Evolutionary conservation across 139 green algal genomes (phyloP).

Genomic region (Chlorella sp.): DNA sequence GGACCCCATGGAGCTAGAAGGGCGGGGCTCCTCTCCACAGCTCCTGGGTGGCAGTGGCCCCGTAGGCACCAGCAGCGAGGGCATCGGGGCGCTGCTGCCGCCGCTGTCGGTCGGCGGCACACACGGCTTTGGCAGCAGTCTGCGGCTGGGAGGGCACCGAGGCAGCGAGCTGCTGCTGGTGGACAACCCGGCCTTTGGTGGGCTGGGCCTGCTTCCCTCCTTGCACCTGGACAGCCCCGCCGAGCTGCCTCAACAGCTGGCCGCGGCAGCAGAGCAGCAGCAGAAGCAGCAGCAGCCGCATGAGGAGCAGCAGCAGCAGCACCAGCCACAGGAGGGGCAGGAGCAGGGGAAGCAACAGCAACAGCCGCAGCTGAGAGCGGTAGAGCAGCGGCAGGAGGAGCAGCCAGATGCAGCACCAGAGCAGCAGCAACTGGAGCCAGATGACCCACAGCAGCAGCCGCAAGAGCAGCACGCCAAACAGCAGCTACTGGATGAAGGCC

Average conservation of each 20-base stretch:
- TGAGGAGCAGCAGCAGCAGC: background rate
- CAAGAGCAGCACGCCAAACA: background rate
- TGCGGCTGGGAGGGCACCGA: too few relatives aligned
- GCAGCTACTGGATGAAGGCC: background rate
- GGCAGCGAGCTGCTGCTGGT: too few relatives aligned
- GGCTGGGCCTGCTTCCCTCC: too few relatives aligned
- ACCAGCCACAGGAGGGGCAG: background rate
- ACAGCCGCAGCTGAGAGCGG: background rate
- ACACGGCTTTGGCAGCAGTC: too few relatives aligned
- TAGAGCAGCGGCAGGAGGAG: background rate
- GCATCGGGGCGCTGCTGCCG: too few relatives aligned
- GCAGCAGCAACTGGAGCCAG: background rate
- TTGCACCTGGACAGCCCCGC: too few relatives aligned
- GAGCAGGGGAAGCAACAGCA: background rate
- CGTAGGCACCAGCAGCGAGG: too few relatives aligned
- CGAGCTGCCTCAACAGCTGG: background rate
- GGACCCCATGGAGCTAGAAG: too few relatives aligned
- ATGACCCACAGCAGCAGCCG: background rate
- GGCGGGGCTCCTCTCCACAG: too few relatives aligned
- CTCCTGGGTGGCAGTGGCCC: too few relatives aligned
- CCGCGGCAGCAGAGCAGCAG: background rate
- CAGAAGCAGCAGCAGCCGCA: background rate
- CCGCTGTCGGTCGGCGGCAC: too few relatives aligned
- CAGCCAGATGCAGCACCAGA: background rate
- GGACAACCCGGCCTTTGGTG: too few relatives aligned